Conservation (phyloP, 257 asterid species). For the Marsdenia floribunda region DNA sequence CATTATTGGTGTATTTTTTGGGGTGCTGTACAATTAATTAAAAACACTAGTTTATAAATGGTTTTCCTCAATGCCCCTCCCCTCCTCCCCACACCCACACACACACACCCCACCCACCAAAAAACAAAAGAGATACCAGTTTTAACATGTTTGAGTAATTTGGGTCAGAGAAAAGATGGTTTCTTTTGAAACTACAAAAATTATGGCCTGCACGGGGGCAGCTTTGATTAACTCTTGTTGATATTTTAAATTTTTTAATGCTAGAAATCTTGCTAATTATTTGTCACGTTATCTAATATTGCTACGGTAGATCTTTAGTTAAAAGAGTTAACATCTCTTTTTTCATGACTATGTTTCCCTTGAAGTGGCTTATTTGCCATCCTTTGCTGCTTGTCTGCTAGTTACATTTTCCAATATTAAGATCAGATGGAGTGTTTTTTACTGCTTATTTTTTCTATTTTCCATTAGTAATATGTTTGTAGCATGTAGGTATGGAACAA, state of each 20-base stretch:
- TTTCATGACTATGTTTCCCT: neutral
- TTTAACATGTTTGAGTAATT: neutral
- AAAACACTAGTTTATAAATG: neutral
- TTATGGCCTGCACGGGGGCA: neutral
- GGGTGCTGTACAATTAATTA: neutral
- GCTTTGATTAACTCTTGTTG: neutral
- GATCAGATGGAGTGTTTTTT: neutral
- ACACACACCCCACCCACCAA: neutral
- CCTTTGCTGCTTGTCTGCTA: neutral
- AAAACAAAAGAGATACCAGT: neutral
- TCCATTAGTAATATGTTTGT: slow-evolving; percentile 38
- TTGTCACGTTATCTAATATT: neutral
- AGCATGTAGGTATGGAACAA: slow-evolving; percentile 93
- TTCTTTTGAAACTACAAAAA: neutral
- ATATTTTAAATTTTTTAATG: neutral
- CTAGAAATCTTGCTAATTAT: neutral
- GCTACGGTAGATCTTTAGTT: neutral
- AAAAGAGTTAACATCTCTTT: neutral
- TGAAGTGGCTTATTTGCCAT: neutral
- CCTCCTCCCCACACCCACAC: too few relatives aligned
- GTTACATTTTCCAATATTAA: neutral
- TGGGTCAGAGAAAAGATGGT: neutral
- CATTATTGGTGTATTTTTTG: neutral
- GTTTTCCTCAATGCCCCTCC: neutral
- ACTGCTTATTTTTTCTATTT: slow-evolving; percentile 13